Evolutionary conservation across 352 stramenopile genomes (phyloP).

Genomic region (Phytophthora sp.): DNA sequence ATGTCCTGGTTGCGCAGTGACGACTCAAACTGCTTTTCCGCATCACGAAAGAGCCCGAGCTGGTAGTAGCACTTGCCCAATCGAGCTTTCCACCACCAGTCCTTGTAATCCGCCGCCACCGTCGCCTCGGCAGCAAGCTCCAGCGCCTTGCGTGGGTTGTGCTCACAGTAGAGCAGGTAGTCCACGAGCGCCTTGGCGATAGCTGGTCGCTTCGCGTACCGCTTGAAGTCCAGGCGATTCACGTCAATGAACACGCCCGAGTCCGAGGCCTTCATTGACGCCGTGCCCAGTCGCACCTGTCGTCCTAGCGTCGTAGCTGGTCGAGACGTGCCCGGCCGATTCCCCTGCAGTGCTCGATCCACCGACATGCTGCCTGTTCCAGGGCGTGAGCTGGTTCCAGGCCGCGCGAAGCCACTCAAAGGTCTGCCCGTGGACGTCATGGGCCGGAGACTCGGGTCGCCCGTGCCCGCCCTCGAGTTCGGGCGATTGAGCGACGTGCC

Average conservation of each 20-base stretch:
- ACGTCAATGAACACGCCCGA: conserved; percentile 91
- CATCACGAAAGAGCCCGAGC: conserved; percentile 91
- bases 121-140: conserved; percentile 93
- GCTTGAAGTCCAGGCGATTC: conserved; percentile 89
- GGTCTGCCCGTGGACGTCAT: conserved; percentile 87
- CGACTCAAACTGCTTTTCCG: conserved; percentile 93
- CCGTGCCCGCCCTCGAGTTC: conserved; percentile 56
- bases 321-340: conserved; percentile 78
- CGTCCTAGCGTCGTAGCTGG: conserved; percentile 90
- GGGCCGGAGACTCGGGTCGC: conserved; percentile 77
- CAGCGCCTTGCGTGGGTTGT: conserved; percentile 92
- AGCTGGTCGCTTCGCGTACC: conserved; percentile 83
- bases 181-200: conserved; percentile 91
- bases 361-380: conserved; percentile 77
- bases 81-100: conserved; percentile 96
- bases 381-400: conserved; percentile 75
- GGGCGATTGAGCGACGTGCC: conserved; percentile 90
- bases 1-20: conserved; percentile 89
- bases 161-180: conserved; percentile 93
- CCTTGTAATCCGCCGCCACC: conserved; percentile 87
- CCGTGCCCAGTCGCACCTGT: conserved; percentile 91
- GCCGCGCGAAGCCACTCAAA: conserved; percentile 88
- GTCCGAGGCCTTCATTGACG: conserved; percentile 80
- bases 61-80: conserved; percentile 96
- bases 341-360: conserved; percentile 77